A percentile compares a stretch with the other conserved stretches of the same genome.
These are phyloP conservation scores for Spizellomyces sp. DNA, from an alignment of 192 early-diverging fungal species.

Conservation along the genomic window DNA sequence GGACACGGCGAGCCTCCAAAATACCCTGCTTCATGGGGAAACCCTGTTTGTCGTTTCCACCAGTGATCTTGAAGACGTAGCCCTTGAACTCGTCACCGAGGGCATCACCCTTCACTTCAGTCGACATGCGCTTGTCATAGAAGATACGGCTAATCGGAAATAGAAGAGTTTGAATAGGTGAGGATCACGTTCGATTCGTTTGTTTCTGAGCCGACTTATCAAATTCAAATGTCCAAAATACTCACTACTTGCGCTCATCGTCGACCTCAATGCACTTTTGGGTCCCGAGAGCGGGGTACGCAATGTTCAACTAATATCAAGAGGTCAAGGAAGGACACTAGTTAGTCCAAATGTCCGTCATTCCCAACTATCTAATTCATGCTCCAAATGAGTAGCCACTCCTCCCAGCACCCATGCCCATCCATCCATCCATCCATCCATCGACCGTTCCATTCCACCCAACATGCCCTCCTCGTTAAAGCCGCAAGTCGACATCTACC, in stretches of 20 bases:
- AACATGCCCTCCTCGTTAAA: not conserved
- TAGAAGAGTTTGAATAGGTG: not conserved
- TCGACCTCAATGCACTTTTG: constrained; percentile 98
- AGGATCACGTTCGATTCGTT: not conserved
- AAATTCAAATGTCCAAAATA: constrained; percentile 8
- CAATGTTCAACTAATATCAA: constrained; percentile 89
- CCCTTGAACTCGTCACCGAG: constrained; percentile 99
- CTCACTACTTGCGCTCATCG: constrained; percentile 91
- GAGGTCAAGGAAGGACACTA: too few relatives aligned
- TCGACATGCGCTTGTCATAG: constrained; percentile 97
- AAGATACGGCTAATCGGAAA: constrained; percentile 76
- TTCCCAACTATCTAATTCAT: too few relatives aligned
- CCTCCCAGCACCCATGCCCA: not conserved
- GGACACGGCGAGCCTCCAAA: constrained; percentile 56
- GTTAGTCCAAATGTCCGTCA: too few relatives aligned
- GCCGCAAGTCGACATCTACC: not conserved
- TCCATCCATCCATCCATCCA: constrained; percentile 30
- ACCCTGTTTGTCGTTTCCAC: constrained; percentile 96
- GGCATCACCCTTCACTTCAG: constrained; percentile 93
- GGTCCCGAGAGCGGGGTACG: constrained; percentile 96
- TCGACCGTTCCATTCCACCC: constrained; percentile 8
- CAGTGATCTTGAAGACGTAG: constrained; percentile 98
- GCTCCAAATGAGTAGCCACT: not conserved
- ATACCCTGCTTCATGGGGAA: constrained; percentile 99
- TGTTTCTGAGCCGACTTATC: not conserved